Conservation (phyloP, 176 grass and related monocot species). For the Dactylis glomerata region DNA sequence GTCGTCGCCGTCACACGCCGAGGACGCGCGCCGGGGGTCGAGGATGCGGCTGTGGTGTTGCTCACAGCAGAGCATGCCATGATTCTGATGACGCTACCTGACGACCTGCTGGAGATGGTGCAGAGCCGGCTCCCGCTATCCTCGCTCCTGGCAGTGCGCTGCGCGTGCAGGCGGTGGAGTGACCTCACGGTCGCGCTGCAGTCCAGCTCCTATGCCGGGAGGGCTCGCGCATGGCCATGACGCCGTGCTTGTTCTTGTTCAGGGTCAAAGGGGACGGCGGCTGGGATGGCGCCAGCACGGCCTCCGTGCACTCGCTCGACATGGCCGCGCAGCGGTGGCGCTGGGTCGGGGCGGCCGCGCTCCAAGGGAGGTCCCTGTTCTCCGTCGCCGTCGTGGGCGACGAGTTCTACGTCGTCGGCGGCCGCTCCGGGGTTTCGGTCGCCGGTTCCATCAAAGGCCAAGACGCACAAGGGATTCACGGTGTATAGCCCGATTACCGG, state of each 20-base stretch:
- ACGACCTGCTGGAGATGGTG: slow-evolving; percentile 82
- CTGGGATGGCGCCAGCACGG: no score
- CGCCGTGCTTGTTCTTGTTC: no score
- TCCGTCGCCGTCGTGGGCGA: slow-evolving; percentile 50
- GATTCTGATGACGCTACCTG: slow-evolving; percentile 38
- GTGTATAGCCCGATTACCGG: no score
- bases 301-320: no score
- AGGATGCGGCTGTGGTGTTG: no score
- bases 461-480: slow-evolving; percentile 57
- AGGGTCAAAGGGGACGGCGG: no score
- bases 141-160: slow-evolving; percentile 58
- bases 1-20: not conserved
- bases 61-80: no score
- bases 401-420: slow-evolving; percentile 68
- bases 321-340: slow-evolving; percentile 48
- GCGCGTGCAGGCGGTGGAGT: slow-evolving; percentile 79
- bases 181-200: slow-evolving; percentile 46
- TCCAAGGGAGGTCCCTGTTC: slow-evolving; percentile 51
- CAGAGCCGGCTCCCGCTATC: slow-evolving; percentile 55
- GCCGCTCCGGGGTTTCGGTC: no score
- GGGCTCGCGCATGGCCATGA: no score
- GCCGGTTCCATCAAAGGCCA: slow-evolving; percentile 44
- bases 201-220: no score
- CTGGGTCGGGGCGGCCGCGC: slow-evolving; percentile 28
- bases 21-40: no score